phyloP scores from a whole-genome alignment of 108 stramenopile genomes.

The Pseudonitzschia multiseries region DNA sequence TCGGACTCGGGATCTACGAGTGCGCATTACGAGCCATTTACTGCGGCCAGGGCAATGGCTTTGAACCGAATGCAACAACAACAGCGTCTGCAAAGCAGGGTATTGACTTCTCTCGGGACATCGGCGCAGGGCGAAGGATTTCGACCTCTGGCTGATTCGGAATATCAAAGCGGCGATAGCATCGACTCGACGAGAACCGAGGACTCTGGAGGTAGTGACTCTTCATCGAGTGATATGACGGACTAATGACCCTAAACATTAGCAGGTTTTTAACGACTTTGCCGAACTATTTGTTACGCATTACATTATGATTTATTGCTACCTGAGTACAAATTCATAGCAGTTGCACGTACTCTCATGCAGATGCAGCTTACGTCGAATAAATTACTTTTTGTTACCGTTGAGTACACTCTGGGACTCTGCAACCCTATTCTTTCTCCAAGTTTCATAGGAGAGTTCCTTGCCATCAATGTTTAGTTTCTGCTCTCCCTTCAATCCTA shows the following conservation, averaged over 20 bases:
- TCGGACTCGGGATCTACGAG: slow-evolving; percentile 40
- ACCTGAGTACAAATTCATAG: no score
- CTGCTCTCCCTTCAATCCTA: slow-evolving; percentile 53
- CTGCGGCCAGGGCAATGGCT: slow-evolving; percentile 60
- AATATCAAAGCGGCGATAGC: slow-evolving; percentile 54
- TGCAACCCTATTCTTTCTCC: slow-evolving; percentile 59
- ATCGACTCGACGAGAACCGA: slow-evolving; percentile 48
- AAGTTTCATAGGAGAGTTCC: slow-evolving; percentile 64
- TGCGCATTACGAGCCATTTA: slow-evolving; percentile 39
- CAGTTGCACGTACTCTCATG: no score
- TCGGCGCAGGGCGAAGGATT: slow-evolving; percentile 26
- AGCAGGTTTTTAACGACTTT: background rate
- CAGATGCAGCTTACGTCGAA: no score
- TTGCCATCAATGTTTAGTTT: slow-evolving; percentile 22
- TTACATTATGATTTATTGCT: no score
- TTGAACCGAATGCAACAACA: slow-evolving; percentile 60
- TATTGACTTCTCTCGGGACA: slow-evolving; percentile 12
- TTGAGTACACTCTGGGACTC: slow-evolving; percentile 42
- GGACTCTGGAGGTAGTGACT: slow-evolving; percentile 63
- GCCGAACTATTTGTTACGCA: no score
- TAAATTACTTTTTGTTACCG: background rate
- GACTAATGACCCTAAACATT: slow-evolving; percentile 28
- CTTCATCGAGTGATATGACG: slow-evolving; percentile 53
- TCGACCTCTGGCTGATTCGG: slow-evolving; percentile 45
- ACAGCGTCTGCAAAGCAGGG: slow-evolving; percentile 42